Percentiles rank a stretch among this genome's conserved stretches.
These are phyloP conservation scores for Anthoceros angustus DNA, from an alignment of 225 moss, liverwort and hornwort genomes.

Conservation along the genomic window DNA sequence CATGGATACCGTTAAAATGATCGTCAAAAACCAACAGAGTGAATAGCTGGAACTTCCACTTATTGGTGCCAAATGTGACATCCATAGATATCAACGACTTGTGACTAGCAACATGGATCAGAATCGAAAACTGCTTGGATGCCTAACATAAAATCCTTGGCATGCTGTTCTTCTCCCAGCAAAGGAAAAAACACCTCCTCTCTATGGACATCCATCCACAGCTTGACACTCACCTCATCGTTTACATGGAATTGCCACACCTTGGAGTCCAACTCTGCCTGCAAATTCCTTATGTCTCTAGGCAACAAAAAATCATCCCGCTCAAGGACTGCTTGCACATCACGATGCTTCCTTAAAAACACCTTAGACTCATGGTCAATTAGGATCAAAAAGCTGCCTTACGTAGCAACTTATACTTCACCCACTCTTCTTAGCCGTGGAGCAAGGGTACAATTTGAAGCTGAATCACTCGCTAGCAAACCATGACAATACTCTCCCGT, in stretches of 20 bases:
- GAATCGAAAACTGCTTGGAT: background rate
- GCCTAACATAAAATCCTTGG: slow-evolving; percentile 1
- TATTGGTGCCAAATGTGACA: background rate
- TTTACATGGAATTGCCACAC: background rate
- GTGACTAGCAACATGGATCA: background rate
- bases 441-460: background rate
- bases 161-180: background rate
- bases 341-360: background rate
- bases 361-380: background rate
- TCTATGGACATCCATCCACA: background rate
- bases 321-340: background rate
- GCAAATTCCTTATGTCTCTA: background rate
- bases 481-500: background rate
- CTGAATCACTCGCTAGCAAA: background rate
- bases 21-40: background rate
- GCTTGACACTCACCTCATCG: background rate
- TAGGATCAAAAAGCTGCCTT: background rate
- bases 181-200: background rate
- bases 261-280: background rate
- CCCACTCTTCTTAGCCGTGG: background rate
- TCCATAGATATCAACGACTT: background rate
- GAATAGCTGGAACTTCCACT: background rate
- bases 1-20: background rate
- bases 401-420: background rate
- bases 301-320: background rate